These are phyloP conservation scores for Tetracladium marchalianum DNA, from an alignment of 495 filamentous ascomycete genomes.

Conservation along the genomic window DNA sequence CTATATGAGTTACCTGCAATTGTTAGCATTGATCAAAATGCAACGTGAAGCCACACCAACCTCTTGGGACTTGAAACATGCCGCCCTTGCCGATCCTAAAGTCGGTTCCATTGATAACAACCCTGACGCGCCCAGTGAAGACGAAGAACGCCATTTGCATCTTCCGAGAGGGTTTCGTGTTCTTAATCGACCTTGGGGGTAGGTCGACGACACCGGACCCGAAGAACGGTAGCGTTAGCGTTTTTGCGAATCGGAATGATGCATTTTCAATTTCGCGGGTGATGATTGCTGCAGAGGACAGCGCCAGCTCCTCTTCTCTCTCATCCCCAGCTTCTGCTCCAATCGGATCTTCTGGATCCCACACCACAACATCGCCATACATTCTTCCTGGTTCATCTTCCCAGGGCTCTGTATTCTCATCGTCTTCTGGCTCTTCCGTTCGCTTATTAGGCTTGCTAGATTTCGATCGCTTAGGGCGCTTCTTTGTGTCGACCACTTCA, in stretches of 20 bases:
- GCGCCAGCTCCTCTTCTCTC: constrained; percentile 58
- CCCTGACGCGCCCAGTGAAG: constrained; percentile 61
- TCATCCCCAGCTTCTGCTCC: constrained; percentile 28
- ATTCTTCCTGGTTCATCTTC: constrained; percentile 36
- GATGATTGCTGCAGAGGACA: constrained; percentile 63
- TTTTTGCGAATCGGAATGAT: constrained; percentile 78
- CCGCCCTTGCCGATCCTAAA: constrained; percentile 81
- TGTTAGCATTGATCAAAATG: not conserved
- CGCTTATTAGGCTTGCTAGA: constrained; percentile 7
- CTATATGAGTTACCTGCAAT: constrained; percentile 71
- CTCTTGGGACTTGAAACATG: constrained; percentile 87
- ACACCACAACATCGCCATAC: constrained; percentile 32
- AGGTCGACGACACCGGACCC: constrained; percentile 83
- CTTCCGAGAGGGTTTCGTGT: constrained; percentile 78
- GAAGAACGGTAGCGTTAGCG: constrained; percentile 72
- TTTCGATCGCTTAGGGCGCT: constrained; percentile 2
- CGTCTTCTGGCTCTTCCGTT: constrained; percentile 29
- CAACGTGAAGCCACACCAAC: constrained; percentile 40
- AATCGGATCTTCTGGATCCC: constrained; percentile 35
- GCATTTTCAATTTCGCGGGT: constrained; percentile 64
- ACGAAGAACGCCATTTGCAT: constrained; percentile 97
- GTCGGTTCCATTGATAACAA: constrained; percentile 67
- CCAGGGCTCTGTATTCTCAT: constrained; percentile 39
- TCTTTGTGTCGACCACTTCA: constrained; percentile 34
- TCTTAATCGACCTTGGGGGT: constrained; percentile 70